These are phyloP conservation scores for Leccinum broughii DNA, from an alignment of 768 basidiomycete species.

Conservation along the genomic window DNA sequence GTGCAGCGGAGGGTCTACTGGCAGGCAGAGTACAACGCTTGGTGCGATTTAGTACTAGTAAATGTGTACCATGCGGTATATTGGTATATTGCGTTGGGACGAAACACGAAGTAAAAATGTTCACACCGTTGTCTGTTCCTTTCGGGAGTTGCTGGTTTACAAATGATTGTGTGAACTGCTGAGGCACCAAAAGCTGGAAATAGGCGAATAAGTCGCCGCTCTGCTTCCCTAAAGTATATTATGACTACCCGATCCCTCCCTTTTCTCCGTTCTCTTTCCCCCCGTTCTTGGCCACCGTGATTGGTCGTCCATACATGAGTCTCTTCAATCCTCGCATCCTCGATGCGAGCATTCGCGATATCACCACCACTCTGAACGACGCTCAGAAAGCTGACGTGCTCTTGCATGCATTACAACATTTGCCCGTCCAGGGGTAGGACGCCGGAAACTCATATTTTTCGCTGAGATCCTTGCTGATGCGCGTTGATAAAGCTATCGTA, in stretches of 20 bases:
- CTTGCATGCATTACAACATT: constrained; percentile 77
- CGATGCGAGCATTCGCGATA: constrained; percentile 74
- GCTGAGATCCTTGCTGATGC: constrained; percentile 8
- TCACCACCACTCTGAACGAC: constrained; percentile 54
- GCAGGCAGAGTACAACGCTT: not conserved
- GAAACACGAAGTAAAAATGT: not conserved
- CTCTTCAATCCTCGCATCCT: constrained; percentile 77
- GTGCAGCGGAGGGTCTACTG: no score
- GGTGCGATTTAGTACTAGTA: not conserved
- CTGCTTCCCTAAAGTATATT: constrained; percentile 10
- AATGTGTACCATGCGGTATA: not conserved
- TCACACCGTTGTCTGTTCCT: not conserved
- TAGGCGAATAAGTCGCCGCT: constrained; percentile 13
- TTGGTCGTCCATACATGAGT: constrained; percentile 25
- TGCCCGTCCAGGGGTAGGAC: constrained; percentile 67
- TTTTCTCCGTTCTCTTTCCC: not conserved
- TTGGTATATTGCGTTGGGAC: not conserved
- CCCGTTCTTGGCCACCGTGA: not conserved
- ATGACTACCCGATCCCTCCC: not conserved
- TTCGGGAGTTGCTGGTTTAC: not conserved
- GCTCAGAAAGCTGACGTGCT: constrained; percentile 73
- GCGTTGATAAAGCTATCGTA: constrained; percentile 47
- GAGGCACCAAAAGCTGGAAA: constrained; percentile 12
- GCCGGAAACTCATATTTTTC: constrained; percentile 3
- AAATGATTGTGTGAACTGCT: not conserved